Evolutionary conservation across 2,329 filamentous ascomycete genomes (phyloP).

Genomic region (Sarocladium brachiariae): DNA sequence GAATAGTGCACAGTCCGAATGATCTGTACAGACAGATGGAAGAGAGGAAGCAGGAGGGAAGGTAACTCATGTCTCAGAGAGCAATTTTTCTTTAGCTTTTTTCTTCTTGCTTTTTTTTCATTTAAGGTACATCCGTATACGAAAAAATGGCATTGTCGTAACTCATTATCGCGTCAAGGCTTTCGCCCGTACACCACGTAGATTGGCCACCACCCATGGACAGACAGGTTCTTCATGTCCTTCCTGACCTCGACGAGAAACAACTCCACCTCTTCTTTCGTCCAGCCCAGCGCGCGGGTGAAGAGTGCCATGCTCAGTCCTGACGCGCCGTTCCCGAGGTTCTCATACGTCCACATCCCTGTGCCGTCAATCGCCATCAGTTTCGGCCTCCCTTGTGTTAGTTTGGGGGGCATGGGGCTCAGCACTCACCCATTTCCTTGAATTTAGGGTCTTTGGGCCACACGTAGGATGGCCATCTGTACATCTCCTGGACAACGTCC

Average conservation of each 20-base stretch:
- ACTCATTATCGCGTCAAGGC: too few species aligned
- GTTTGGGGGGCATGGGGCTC: too few species aligned
- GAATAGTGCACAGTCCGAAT: too few species aligned
- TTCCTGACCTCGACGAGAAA: conserved; percentile 26
- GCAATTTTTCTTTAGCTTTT: too few species aligned
- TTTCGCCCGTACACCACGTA: not conserved
- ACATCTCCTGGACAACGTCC: conserved; percentile 13
- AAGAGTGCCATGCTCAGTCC: conserved; percentile 32
- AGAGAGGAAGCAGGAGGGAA: too few species aligned
- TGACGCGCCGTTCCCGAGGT: conserved; percentile 26
- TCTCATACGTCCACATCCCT: conserved; percentile 22
- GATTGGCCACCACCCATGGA: conserved; percentile 33
- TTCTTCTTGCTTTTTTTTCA: too few species aligned
- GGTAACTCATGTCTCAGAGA: too few species aligned
- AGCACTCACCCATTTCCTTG: conserved; percentile 39
- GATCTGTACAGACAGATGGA: too few species aligned
- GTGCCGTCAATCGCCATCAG: not conserved
- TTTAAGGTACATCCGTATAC: too few species aligned
- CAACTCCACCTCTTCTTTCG: conserved; percentile 22
- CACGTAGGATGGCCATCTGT: conserved; percentile 38
- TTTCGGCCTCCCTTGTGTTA: too few species aligned
- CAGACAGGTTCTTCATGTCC: conserved; percentile 26
- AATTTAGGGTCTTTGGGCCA: conserved; percentile 45
- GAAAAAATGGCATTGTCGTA: too few species aligned
- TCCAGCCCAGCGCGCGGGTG: conserved; percentile 30